Base-by-base conservation (phyloP, 2,329 filamentous ascomycete genomes). In the Fusarium fracticaudum region DNA sequence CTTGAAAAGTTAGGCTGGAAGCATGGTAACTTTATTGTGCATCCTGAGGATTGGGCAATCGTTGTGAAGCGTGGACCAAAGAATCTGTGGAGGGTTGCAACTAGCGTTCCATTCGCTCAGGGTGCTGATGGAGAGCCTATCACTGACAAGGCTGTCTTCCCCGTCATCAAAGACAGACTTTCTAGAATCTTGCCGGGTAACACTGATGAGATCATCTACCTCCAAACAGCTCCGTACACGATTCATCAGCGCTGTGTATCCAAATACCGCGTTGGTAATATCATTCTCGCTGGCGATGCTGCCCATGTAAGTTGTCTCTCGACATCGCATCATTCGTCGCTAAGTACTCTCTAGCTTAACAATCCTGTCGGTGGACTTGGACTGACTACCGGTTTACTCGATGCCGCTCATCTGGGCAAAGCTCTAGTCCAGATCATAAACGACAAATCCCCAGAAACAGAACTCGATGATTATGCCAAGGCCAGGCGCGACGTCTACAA, bases 251-350 rank as follows among this genome's bases (percentile, higher is more conserved):
- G 51, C 3, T 29, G 35, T n/a, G 51, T 41, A 0, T 41, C 51
- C 0, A 18, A 55, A 2, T 55, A 41, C n/a, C 51, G 51, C 14
- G 20, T 41, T n/a, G 51, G 51, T 1, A 55, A 55, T 2, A 29
- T 55, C 6, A 14, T 41, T 0, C 51, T 55, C 4, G 35, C 51
- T 8, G 51, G 51, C 15, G 51, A 55, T 2, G 51, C 51, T 6
- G 51, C 51, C 8, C 51, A 55, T 0, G 51, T 55, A n/a, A 55
- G 51, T 8, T n/a, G n/a, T n/a, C 2, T 55, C 10, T 20, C 5
- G 9, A 1, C 11, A 41, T 6, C 1, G 3, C 8, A n/a, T 17
- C 10, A 3, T 8, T 55, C 15, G 5, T 3, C 15, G 2, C 35
- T 55, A 29, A 55, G 9, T 15, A 10, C 1, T 40, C 11, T 54